Base-by-base conservation (phyloP, 1,284 basidiomycete genomes). In the Tetrapyrgos nigripes region DNA sequence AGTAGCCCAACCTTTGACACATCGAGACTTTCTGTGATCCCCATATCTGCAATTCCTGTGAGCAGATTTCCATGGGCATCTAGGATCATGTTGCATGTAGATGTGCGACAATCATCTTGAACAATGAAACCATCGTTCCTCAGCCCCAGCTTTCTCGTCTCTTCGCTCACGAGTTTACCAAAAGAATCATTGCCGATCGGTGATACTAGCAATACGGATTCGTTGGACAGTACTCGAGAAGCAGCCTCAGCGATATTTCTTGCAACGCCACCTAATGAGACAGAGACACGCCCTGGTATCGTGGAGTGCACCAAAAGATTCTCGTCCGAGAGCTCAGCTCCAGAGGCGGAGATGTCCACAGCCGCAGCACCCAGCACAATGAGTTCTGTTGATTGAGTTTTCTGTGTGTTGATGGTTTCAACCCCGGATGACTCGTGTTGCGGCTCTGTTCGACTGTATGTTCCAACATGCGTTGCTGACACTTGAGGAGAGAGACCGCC, bases 191-290 rank as follows among this genome's bases (percentile, higher is more conserved):
- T 68, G 0, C 88, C 91, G 21, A 90, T 72, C 6, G 86, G 83
- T 10, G 91, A 84, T 2, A 93, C 72, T 43, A 93, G 76, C 5
- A 89, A 63, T 0, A 82, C 79, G 19, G 79, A 58, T 11, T 66
- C 66, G 24, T 75, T 72, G 46, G 69, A 70, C 29, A 79, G 72
- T 8, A 89, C 70, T 23, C 90, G 83, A 65, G 92, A 86, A 2
- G 94, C 85, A 1, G 95, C 93, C 70, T 97, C 94, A 1, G 96
- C 94, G 49, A 99, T 87, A 71, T 99, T 99, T 24, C 96, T 86
- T 0, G 86, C 96, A 3, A 99, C 97, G 13, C 97, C 97, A 1
- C 97, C 97, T 0, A 94, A 79, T 0, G 91, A 85, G 27, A 96
- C 65, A 2, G 78, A 76, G 14, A 98, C 85, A 2, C 70, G 77